Percentiles rank a stretch among this genome's conserved stretches.
Evolutionary conservation across 768 basidiomycete species (phyloP).

Genomic region (Mrakia hoshinonis): DNA sequence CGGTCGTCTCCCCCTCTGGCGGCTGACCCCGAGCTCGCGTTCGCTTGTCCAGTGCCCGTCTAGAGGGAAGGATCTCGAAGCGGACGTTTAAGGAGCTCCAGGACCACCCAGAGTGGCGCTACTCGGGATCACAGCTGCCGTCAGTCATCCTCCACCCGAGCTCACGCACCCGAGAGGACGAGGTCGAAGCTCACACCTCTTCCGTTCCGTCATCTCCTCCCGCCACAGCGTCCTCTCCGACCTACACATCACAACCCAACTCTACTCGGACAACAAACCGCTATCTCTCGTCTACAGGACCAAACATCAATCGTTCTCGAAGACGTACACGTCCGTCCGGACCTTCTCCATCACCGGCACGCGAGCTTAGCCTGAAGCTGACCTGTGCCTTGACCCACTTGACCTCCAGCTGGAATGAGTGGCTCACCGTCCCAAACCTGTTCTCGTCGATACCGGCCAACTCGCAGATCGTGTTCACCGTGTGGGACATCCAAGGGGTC

Average conservation of each 20-base stretch:
- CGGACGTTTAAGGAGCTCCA: slow-evolving; percentile 68
- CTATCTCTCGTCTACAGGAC: slow-evolving; percentile 86
- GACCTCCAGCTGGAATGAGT: slow-evolving; percentile 78
- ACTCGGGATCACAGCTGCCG: slow-evolving; percentile 68
- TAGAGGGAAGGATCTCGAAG: slow-evolving; percentile 71
- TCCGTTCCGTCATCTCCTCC: neutral
- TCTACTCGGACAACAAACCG: slow-evolving; percentile 86
- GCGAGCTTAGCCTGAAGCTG: neutral
- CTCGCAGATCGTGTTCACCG: slow-evolving; percentile 84
- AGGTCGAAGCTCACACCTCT: slow-evolving; percentile 23
- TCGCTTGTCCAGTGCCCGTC: slow-evolving; percentile 33
- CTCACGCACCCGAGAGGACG: slow-evolving; percentile 10
- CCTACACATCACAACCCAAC: slow-evolving; percentile 84
- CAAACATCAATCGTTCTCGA: slow-evolving; percentile 84
- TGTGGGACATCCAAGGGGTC: slow-evolving; percentile 88
- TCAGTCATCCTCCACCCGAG: slow-evolving; percentile 44
- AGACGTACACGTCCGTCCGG: slow-evolving; percentile 56
- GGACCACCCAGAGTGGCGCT: slow-evolving; percentile 69
- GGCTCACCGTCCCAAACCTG: slow-evolving; percentile 80
- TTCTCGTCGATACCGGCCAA: slow-evolving; percentile 86
- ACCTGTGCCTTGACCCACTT: neutral
- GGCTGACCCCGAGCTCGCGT: neutral
- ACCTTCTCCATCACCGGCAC: neutral
- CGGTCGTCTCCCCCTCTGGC: neutral
- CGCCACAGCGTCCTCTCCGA: slow-evolving; percentile 68